Percentiles rank a stretch among this genome's conserved stretches.
These are phyloP conservation scores for Huntiella abstrusa DNA, from an alignment of 2,329 filamentous ascomycete species.

Conservation along the genomic window DNA sequence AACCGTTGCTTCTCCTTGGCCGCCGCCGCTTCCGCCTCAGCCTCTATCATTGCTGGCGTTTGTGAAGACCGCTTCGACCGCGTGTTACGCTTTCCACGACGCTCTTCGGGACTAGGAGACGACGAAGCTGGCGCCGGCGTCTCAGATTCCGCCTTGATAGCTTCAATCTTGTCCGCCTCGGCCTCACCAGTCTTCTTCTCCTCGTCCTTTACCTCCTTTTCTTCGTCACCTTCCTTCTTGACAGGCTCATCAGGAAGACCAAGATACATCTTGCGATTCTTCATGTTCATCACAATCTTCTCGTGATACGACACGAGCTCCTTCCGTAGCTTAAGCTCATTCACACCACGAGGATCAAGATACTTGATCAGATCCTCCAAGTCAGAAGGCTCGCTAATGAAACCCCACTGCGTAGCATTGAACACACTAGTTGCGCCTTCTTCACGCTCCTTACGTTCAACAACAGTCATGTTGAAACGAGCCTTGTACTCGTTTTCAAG, in stretches of 20 bases:
- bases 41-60: background rate
- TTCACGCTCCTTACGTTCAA: constrained; percentile 67
- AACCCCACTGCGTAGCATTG: constrained; percentile 73
- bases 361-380: constrained; percentile 67
- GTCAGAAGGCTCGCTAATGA: constrained; percentile 62
- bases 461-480: constrained; percentile 64
- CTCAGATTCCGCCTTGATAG: constrained; percentile 15
- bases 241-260: constrained; percentile 22
- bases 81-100: constrained; percentile 1
- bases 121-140: background rate
- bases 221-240: constrained; percentile 10
- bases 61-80: constrained; percentile 5
- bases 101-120: background rate
- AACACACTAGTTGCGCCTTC: constrained; percentile 67
- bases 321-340: constrained; percentile 75
- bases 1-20: constrained; percentile 11
- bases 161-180: background rate
- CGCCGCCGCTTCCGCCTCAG: background rate
- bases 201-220: constrained; percentile 15
- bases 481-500: constrained; percentile 57
- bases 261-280: constrained; percentile 57
- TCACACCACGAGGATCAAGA: constrained; percentile 71
- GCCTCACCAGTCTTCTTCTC: constrained; percentile 8
- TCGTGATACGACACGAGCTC: constrained; percentile 63
- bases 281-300: constrained; percentile 62